A percentile compares a stretch with the other conserved stretches of the same genome.
phyloP scores from a whole-genome alignment of 108 stramenopile genomes.

The Craspedostauros australis region DNA sequence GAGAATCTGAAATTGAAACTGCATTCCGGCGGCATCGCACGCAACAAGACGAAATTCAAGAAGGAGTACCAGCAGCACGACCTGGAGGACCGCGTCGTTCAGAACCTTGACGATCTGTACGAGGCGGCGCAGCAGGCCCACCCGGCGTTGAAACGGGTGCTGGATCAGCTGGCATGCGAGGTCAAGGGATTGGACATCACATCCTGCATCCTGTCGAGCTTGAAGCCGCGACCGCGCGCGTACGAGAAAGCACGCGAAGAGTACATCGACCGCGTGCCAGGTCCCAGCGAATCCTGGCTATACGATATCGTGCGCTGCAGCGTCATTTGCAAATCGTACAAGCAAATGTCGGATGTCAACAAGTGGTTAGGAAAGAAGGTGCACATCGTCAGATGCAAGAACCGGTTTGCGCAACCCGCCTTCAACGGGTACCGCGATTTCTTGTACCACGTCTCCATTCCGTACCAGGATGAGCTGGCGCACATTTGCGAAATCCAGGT shows the following conservation, averaged over 20 bases:
- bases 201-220: not conserved
- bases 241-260: constrained; percentile 25
- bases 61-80: constrained; percentile 24
- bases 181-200: constrained; percentile 13
- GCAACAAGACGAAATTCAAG: constrained; percentile 12
- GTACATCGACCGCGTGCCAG: constrained; percentile 11
- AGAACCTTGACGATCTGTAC: constrained; percentile 27
- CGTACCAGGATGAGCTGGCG: constrained; percentile 9
- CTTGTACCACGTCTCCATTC: constrained; percentile 25
- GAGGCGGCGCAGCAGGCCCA: constrained; percentile 13
- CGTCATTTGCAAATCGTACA: constrained; percentile 22
- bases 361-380: constrained; percentile 22
- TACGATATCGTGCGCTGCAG: constrained; percentile 22
- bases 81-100: constrained; percentile 3
- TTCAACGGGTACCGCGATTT: constrained; percentile 36
- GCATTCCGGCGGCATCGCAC: constrained; percentile 15
- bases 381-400: constrained; percentile 19
- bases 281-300: constrained; percentile 36
- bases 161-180: constrained; percentile 10
- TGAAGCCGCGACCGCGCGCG: constrained; percentile 24
- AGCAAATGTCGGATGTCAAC: constrained; percentile 28
- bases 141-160: constrained; percentile 7
- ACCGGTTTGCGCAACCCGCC: constrained; percentile 22
- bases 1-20: constrained; percentile 13
- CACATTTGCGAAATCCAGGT: constrained; percentile 35